These are phyloP conservation scores for Pinus albicaulis DNA, from an alignment of 75 land plant species.

Conservation along the genomic window DNA sequence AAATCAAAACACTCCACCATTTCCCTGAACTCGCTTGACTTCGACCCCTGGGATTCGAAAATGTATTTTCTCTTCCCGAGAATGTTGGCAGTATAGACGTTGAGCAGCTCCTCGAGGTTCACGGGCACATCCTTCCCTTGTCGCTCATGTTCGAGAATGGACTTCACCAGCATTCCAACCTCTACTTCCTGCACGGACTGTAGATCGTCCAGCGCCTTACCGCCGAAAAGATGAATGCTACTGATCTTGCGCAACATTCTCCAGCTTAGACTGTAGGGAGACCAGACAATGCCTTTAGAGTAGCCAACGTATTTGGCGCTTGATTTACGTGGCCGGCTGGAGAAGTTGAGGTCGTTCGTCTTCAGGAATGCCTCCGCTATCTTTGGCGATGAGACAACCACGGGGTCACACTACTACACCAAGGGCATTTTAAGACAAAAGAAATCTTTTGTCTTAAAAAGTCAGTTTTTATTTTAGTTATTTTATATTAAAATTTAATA, in stretches of 20 bases:
- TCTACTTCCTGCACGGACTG: conserved; percentile 40
- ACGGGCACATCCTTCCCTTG: conserved; percentile 13
- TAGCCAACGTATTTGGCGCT: too few relatives aligned
- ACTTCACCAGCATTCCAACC: conserved; percentile 12
- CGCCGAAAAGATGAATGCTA: conserved; percentile 56
- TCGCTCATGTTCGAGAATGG: conserved; percentile 13
- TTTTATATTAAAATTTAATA: too few relatives aligned
- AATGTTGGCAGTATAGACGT: conserved; percentile 28
- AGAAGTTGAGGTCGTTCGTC: conserved; percentile 53
- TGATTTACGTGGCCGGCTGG: conserved; percentile 64
- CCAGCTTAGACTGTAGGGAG: conserved; percentile 70
- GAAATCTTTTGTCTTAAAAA: too few relatives aligned
- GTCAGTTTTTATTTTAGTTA: too few relatives aligned
- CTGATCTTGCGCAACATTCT: conserved; percentile 51
- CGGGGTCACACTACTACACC: too few relatives aligned
- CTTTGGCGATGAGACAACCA: conserved; percentile 58
- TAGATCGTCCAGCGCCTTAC: conserved; percentile 57
- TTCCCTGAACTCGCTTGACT: conserved; percentile 35
- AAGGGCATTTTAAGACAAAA: too few relatives aligned
- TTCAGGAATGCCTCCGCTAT: conserved; percentile 61
- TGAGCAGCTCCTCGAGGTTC: conserved; percentile 30
- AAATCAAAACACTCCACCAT: conserved; percentile 50
- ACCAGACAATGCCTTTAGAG: conserved; percentile 50
- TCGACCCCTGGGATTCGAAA: not conserved
- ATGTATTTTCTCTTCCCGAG: not conserved